Conservation (phyloP, 345 rosid genomes). For the Heritiera fomes region DNA sequence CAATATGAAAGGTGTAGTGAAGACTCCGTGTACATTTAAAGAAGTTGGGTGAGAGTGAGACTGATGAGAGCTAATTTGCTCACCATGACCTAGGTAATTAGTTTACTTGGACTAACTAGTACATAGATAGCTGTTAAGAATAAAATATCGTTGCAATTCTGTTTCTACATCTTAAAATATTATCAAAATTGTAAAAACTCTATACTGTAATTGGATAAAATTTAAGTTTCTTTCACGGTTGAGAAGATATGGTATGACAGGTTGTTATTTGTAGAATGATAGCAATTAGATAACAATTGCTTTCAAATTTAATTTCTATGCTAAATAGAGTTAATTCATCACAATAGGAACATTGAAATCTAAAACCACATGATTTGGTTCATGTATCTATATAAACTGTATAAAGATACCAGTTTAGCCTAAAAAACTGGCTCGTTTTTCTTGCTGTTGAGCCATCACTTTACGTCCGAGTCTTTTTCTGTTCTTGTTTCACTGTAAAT, state of each 20-base stretch:
- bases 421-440: background rate
- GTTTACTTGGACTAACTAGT: background rate
- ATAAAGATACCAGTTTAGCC: background rate
- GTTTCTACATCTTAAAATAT: background rate
- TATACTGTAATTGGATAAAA: background rate
- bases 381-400: background rate
- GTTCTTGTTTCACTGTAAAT: background rate
- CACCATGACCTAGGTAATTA: background rate
- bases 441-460: no score
- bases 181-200: background rate
- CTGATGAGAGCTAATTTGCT: background rate
- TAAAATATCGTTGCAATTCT: background rate
- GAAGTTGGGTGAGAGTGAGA: background rate
- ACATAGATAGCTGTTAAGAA: background rate
- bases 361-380: background rate
- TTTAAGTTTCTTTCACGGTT: background rate
- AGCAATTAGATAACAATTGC: conserved; percentile 1
- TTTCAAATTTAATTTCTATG: conserved; percentile 14
- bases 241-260: background rate
- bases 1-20: background rate
- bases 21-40: background rate
- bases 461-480: no score
- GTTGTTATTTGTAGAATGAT: background rate
- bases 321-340: conserved; percentile 1
- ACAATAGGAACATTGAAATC: background rate